Percentiles rank a stretch among this genome's conserved stretches.
Conservation (phyloP, 352 stramenopile species). For the Pythium sukuiense region DNA sequence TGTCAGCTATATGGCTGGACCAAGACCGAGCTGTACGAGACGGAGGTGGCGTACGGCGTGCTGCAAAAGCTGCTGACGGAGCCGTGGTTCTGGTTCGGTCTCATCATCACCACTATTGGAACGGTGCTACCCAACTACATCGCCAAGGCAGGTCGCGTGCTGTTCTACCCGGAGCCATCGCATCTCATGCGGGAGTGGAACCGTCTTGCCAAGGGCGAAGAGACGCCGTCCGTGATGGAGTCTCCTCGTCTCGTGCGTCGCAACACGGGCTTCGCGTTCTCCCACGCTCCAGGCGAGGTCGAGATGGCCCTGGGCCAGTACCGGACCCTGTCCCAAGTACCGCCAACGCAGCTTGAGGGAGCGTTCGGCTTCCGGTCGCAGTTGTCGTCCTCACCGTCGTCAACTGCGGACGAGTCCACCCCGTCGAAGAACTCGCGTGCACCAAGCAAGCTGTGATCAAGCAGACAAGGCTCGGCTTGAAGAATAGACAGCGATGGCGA, state of each 20-base stretch:
- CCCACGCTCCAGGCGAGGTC: slow-evolving; percentile 68
- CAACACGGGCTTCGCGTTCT: slow-evolving; percentile 89
- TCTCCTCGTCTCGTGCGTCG: slow-evolving; percentile 78
- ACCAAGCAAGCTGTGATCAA: not conserved
- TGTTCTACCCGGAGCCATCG: slow-evolving; percentile 88
- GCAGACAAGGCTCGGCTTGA: not conserved
- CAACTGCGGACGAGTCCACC: slow-evolving; percentile 58
- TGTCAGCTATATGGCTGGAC: slow-evolving; percentile 75
- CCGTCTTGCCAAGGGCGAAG: slow-evolving; percentile 75
- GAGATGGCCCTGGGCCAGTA: slow-evolving; percentile 68
- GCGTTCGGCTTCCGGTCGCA: slow-evolving; percentile 21
- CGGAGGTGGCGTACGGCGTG: slow-evolving; percentile 65
- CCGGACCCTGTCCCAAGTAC: slow-evolving; percentile 38
- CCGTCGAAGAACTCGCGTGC: slow-evolving; percentile 31
- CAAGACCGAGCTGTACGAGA: slow-evolving; percentile 79
- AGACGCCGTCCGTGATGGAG: slow-evolving; percentile 52
- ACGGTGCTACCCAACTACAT: slow-evolving; percentile 86
- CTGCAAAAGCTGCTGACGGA: slow-evolving; percentile 55
- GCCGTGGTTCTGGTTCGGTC: slow-evolving; percentile 87
- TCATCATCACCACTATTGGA: slow-evolving; percentile 56
- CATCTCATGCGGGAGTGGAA: slow-evolving; percentile 92
- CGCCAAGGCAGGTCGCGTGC: slow-evolving; percentile 75
- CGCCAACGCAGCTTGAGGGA: slow-evolving; percentile 26
- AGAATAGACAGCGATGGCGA: not conserved
- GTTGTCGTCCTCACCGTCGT: slow-evolving; percentile 45